Base-by-base conservation (phyloP, 2,329 filamentous ascomycete species). In the Byssochlamys sp. region DNA sequence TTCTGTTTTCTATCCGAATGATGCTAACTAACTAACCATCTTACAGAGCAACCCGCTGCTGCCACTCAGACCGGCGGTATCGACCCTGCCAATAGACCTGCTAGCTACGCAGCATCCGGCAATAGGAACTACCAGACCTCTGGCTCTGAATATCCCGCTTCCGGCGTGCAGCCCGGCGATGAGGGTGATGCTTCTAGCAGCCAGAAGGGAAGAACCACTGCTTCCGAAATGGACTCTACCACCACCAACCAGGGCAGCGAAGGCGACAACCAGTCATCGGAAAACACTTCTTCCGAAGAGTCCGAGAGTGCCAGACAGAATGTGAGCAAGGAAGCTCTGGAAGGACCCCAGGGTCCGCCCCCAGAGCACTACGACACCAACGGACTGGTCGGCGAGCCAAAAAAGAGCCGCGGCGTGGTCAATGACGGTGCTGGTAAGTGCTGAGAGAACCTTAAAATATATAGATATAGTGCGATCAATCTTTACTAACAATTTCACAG, bases 11-110 rank as follows among this genome's bases (percentile, higher is more conserved):
- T 24, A 9, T 7, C 5, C 5, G 14, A 3, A n/a, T 45, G 5
- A 19, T 45, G n/a, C 39, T 45, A 45, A 45, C 39, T 19, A 6
- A 6, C 14, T 14, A 6, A 45, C 19, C 19, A 19, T 19, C 19
- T 19, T 26, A 25, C 39, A 27, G 31, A 19, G 52, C 29, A 31
- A 12, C 26, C 39, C 39, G 39, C 5, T 45, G 27, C 33, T 64
- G 84, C 82, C 3, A 74, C 79, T 12, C 7, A 24, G 29, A 50
- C 35, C 11, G 31, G 28, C 10, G 28, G 39, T 12, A n/a, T 50
- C 26, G 28, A 52, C 35, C 19, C 31, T 25, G 9, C 19, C 33
- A 7, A 35, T n/a, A 24, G 24, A 24, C 12, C 55, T 14, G 35
- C 35, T 10, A 53, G 1, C 25, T 31, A 51, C n/a, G 14, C 39